Base-by-base conservation (phyloP, 192 early-diverging fungal genomes). In the Rhizophagus clarus region DNA sequence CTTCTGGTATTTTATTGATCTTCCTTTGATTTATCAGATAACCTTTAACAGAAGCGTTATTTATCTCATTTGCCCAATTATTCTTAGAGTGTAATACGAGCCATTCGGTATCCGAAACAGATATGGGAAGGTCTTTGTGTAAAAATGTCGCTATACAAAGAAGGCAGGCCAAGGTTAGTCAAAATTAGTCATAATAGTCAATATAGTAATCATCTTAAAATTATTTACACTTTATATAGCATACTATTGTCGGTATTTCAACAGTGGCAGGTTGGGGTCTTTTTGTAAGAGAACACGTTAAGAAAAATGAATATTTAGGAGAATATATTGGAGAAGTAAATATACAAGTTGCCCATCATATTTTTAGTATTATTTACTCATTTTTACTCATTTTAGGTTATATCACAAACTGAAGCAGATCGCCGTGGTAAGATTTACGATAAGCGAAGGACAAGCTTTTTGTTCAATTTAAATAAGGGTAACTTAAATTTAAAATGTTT, bases 271-370 rank as follows among this genome's bases (percentile, higher is more conserved):
- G 77, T 20, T 79, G 77, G 67, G 77, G 77, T 20, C 67, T 79
- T 32, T 79, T 79, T 37, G 31, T 79, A 8, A 45, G 67, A 66
- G 77, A 79, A 60, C 67, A 51, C 34, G 77, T 61, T 15, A 79
- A 71, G 49, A 79, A 79, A 42, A 79, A 71, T 60, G 77, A 79
- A n/a, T 79, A 37, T 61, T 70, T 79, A 4, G 77, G 77, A 29
- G 77, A 79, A 61, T 79, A 79, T 34, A 51, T 70, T 10, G 77
- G 77, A 37, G 77, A 79, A 61, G 77, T 79, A 79, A 79, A n/a
- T 72, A 47, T 17, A 29, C 15, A 49, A 37, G 9, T 2, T 51
- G 28, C 12, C 15, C 14, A 8, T 29, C 5, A 24, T 70, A 42
- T n/a, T 70, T n/a, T 32, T 26, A 17, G 26, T 7, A 22, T 42